Base-by-base conservation (phyloP, 1,284 basidiomycete genomes). In the Pterula multifida region DNA sequence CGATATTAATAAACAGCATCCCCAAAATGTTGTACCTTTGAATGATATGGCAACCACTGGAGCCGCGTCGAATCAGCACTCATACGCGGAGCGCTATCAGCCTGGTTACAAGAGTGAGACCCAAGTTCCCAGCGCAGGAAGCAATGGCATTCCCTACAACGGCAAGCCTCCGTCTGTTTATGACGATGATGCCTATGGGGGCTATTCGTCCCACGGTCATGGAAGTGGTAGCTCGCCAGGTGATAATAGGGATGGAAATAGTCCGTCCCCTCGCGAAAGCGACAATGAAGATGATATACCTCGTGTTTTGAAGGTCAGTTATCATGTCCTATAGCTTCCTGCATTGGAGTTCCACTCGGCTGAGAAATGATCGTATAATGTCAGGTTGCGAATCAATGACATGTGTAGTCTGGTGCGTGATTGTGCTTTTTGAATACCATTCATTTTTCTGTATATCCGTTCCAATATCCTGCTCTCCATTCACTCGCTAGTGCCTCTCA, bases 281-380 rank as follows among this genome's bases (percentile, higher is more conserved):
- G 39, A 42, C 21, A 42, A 42, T 42, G 39, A 42, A n/a, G 39
- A 42, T 4, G 39, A 42, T 42, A 42, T 42, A 4, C 39, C 39
- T 22, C 39, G 39, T 4, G 39, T 42, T 42, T 17, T 42, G 39
- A n/a, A 42, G 39, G 39, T 42, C 9, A 6, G 39, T 32, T 32
- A 6, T 32, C 28, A 15, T 15, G 28, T 17, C 19, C n/a, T 42
- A 22, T 35, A 35, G 9, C 32, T 11, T 35, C 32, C 11, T 35
- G n/a, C n/a, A n/a, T n/a, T n/a, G n/a, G n/a, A n/a, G n/a, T n/a
- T n/a, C n/a, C n/a, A n/a, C n/a, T n/a, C n/a, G n/a, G n/a, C n/a
- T n/a, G n/a, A n/a, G n/a, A 35, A 35, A 53, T 60, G 32, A 9
- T 35, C n/a, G 32, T 35, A n/a, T 35, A 35, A 9, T n/a, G n/a